Percentiles rank a stretch among this genome's conserved stretches.
Conservation (phyloP, 2,329 filamentous ascomycete species). For the Talaromyces verruculosus region DNA sequence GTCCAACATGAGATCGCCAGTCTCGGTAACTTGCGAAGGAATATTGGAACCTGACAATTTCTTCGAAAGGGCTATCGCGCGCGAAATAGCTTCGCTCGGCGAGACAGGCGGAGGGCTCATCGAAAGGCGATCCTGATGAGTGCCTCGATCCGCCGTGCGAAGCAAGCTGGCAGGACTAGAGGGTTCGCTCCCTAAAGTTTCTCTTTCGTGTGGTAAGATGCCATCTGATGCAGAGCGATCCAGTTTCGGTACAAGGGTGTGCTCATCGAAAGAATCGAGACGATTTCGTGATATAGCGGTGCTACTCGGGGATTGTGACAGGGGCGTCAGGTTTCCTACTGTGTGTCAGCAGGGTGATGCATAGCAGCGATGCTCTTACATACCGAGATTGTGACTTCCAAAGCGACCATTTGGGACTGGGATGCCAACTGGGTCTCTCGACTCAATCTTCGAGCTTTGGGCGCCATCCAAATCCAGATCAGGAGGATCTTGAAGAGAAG, state of each 20-base stretch:
- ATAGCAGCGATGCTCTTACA: slow-evolving; percentile 9
- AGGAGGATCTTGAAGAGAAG: slow-evolving; percentile 51
- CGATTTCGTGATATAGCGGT: slow-evolving; percentile 30
- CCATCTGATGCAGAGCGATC: slow-evolving; percentile 58
- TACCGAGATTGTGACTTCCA: slow-evolving; percentile 20
- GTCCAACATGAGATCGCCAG: slow-evolving; percentile 92
- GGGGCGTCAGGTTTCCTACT: slow-evolving; percentile 40
- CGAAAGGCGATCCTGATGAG: slow-evolving; percentile 51
- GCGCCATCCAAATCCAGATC: slow-evolving; percentile 48
- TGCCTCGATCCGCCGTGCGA: slow-evolving; percentile 19
- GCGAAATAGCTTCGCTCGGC: slow-evolving; percentile 72
- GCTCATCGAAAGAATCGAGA: slow-evolving; percentile 32
- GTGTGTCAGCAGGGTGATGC: not conserved
- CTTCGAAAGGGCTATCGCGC: slow-evolving; percentile 80
- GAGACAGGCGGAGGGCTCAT: slow-evolving; percentile 74
- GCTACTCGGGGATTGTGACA: slow-evolving; percentile 42
- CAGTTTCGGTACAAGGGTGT: slow-evolving; percentile 37
- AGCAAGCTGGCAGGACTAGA: slow-evolving; percentile 11
- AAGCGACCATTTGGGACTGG: slow-evolving; percentile 27
- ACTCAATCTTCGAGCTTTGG: slow-evolving; percentile 25
- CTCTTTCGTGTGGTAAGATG: slow-evolving; percentile 43
- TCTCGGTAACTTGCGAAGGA: slow-evolving; percentile 85
- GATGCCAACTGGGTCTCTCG: slow-evolving; percentile 29
- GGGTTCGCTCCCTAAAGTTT: slow-evolving; percentile 13
- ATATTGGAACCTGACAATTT: slow-evolving; percentile 90